phyloP scores from a whole-genome alignment of 805 yeast genomes.

The Candida pini region DNA sequence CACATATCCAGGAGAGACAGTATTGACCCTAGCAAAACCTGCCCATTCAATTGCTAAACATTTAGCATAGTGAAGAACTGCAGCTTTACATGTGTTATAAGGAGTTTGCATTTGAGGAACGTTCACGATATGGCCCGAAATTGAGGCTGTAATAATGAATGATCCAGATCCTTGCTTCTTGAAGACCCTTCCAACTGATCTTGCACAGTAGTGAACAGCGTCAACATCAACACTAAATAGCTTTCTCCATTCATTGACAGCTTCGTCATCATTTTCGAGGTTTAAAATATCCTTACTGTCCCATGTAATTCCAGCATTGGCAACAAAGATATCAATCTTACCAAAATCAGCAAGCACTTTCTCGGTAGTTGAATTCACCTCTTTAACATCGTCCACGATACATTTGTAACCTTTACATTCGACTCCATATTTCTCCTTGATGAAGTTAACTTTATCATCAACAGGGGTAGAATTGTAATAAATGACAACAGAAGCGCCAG shows the following conservation, averaged over 20 bases:
- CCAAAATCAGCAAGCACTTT: slow-evolving; percentile 66
- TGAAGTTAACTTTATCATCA: slow-evolving; percentile 52
- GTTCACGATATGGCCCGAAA: slow-evolving; percentile 85
- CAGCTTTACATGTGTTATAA: slow-evolving; percentile 86
- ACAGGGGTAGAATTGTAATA: slow-evolving; percentile 62
- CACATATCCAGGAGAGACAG: slow-evolving; percentile 84
- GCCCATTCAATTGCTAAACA: slow-evolving; percentile 88
- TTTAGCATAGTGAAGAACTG: slow-evolving; percentile 65
- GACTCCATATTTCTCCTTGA: slow-evolving; percentile 55
- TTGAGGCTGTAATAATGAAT: slow-evolving; percentile 78
- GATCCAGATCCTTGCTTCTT: slow-evolving; percentile 72
- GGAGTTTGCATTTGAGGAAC: slow-evolving; percentile 83
- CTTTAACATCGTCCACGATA: slow-evolving; percentile 43
- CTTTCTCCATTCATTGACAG: slow-evolving; percentile 60
- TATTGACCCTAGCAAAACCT: slow-evolving; percentile 79
- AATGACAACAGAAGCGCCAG: slow-evolving; percentile 79
- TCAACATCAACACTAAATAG: slow-evolving; percentile 72
- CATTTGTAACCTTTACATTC: slow-evolving; percentile 61
- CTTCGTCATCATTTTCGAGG: slow-evolving; percentile 35
- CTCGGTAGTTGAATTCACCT: slow-evolving; percentile 43
- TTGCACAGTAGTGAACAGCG: slow-evolving; percentile 77
- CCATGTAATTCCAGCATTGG: slow-evolving; percentile 90
- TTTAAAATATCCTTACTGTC: slow-evolving; percentile 51
- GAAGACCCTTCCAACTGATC: slow-evolving; percentile 67
- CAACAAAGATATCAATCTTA: slow-evolving; percentile 75